These are phyloP conservation scores for Antarctomyces pellizariae DNA, from an alignment of 495 filamentous ascomycete species.

Conservation along the genomic window DNA sequence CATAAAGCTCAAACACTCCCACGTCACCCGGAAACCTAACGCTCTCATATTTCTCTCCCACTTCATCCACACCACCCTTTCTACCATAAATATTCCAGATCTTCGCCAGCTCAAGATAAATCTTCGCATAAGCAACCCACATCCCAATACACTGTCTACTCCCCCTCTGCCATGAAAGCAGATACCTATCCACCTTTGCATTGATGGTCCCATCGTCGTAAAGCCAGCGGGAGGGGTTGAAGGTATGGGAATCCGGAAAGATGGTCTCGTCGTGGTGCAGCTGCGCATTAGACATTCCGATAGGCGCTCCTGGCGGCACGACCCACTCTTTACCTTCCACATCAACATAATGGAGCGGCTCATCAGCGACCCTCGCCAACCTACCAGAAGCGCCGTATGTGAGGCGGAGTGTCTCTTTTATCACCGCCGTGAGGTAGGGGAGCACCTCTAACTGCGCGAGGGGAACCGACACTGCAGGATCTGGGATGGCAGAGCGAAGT, in stretches of 20 bases:
- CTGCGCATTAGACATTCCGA: slow-evolving; percentile 24
- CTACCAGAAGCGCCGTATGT: slow-evolving; percentile 16
- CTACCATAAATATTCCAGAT: slow-evolving; percentile 14
- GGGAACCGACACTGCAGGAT: slow-evolving; percentile 8
- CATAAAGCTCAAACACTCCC: slow-evolving; percentile 5
- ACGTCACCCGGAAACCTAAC: slow-evolving; percentile 6
- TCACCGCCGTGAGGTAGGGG: slow-evolving; percentile 22
- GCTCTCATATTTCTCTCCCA: too few relatives aligned
- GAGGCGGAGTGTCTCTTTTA: slow-evolving; percentile 21
- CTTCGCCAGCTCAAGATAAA: slow-evolving; percentile 17
- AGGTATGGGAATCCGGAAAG: slow-evolving; percentile 23
- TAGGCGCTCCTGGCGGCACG: slow-evolving; percentile 15
- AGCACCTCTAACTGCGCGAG: slow-evolving; percentile 17
- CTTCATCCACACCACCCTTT: too few relatives aligned
- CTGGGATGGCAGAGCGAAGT: slow-evolving; percentile 6
- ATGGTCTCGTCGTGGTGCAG: slow-evolving; percentile 22
- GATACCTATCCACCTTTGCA: slow-evolving; percentile 15
- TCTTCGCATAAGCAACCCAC: slow-evolving; percentile 23
- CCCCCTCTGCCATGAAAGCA: slow-evolving; percentile 25
- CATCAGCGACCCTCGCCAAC: slow-evolving; percentile 13
- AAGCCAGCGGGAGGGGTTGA: slow-evolving; percentile 28
- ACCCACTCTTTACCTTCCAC: slow-evolving; percentile 13
- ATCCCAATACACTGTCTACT: slow-evolving; percentile 26
- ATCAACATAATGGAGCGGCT: slow-evolving; percentile 4
- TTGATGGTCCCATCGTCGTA: slow-evolving; percentile 9